Conservation (phyloP, 1,284 basidiomycete species). For the Ustilago hordei region DNA sequence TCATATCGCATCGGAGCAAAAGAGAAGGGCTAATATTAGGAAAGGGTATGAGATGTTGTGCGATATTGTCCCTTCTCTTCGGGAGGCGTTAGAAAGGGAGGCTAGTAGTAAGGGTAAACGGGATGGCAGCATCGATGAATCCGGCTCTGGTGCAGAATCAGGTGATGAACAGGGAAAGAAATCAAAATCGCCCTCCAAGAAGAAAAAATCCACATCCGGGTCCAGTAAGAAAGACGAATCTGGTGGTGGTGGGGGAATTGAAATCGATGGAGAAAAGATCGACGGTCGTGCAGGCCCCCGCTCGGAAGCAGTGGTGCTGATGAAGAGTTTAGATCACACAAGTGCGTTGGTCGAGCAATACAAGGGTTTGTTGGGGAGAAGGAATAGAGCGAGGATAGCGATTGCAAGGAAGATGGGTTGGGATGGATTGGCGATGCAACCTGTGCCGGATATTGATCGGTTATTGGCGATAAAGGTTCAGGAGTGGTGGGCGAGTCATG, state of each 20-base stretch:
- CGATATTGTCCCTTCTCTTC: slow-evolving; percentile 79
- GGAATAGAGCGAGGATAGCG: slow-evolving; percentile 43
- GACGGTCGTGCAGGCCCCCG: slow-evolving; percentile 55
- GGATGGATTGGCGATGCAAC: slow-evolving; percentile 22
- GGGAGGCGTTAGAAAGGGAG: slow-evolving; percentile 69
- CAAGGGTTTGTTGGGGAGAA: slow-evolving; percentile 35
- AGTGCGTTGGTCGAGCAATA: slow-evolving; percentile 39
- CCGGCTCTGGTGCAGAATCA: slow-evolving; percentile 6
- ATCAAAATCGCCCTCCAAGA: slow-evolving; percentile 14
- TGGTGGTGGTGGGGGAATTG: slow-evolving; percentile 24
- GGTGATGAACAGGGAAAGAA: slow-evolving; percentile 25
- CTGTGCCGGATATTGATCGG: slow-evolving; percentile 31
- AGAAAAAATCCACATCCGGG: slow-evolving; percentile 12
- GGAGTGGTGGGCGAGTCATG: slow-evolving; percentile 30
- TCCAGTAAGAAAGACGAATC: slow-evolving; percentile 21
- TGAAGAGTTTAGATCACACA: slow-evolving; percentile 51
- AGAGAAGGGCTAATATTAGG: slow-evolving; percentile 86
- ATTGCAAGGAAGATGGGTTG: slow-evolving; percentile 34
- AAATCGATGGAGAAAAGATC: slow-evolving; percentile 54
- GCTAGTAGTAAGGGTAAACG: slow-evolving; percentile 21
- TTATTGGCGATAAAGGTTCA: slow-evolving; percentile 37
- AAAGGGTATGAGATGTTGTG: slow-evolving; percentile 88
- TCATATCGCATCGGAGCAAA: slow-evolving; percentile 92
- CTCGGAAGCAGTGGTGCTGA: slow-evolving; percentile 57
- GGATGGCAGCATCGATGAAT: slow-evolving; percentile 19